Evolutionary conservation across 169 alveolate genomes (phyloP), one percentile per base, ranked within the genome.

Genomic region (Ichthyophthirius multifiliis): DNA sequence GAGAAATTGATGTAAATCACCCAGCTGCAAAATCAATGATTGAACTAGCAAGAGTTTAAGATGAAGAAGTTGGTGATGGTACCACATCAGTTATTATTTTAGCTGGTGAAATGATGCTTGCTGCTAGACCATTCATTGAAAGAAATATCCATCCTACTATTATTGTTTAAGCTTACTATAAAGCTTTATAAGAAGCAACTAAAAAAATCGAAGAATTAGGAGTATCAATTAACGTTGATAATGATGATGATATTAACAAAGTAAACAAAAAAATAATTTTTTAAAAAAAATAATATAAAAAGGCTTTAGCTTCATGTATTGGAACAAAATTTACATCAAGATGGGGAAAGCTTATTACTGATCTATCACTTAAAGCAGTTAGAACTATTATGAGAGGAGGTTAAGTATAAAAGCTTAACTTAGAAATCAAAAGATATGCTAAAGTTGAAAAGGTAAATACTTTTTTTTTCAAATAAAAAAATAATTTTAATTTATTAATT

Each of bases 51-150:
- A 90, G 99, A 62, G 94, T 73, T n/a, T 44, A 67, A 39, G 99
- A 98, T 86, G 99, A 98, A 89, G 99, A 98, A 85, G 99, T 97
- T 3, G 99, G 99, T 20, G 99, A 98, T 89, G 99, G 99, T 2
- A 98, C 97, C 67, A 99, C 99, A 12, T 98, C 99, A 20, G 99
- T 99, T 27, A 99, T 98, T 65, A 99, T 99, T 9, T 90, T 98
- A 71, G 99, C 99, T 32, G 99, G 99, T 5, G 99, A 99, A 93
- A 94, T 99, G 94, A 93, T 99, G 90, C 95, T 98, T 63, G 98
- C 97, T 65, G 99, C 99, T 13, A 99, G 97, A 93, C 96, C 97
- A 41, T 96, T 99, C 84, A 90, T 99, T 13, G 98, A 98, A 82
- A 93, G 93, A 89, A 97, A 97, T 75, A 95, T 98, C 39, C 99